Evolutionary conservation across 306 rosid genomes (phyloP).

Genomic region (Mimosa bimucronata): DNA sequence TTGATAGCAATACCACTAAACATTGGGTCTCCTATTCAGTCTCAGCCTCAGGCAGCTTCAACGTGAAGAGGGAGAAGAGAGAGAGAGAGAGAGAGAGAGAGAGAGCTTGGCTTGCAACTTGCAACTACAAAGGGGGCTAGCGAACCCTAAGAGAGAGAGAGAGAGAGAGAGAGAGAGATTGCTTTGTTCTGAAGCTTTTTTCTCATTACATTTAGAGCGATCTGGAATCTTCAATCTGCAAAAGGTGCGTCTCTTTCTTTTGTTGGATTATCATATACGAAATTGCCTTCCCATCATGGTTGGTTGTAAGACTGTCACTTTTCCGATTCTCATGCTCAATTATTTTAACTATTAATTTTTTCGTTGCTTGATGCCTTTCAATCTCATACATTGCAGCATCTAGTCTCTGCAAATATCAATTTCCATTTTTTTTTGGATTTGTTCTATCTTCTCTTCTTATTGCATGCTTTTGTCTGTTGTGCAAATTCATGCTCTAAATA

Average conservation of each 20-base stretch:
- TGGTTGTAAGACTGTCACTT: slow-evolving; percentile 44
- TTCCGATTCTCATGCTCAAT: slow-evolving; percentile 35
- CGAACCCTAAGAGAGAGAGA: slow-evolving; percentile 60
- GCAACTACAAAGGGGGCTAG: slow-evolving; percentile 17
- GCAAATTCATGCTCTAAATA: slow-evolving; percentile 28
- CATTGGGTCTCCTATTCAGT: slow-evolving; percentile 38
- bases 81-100: slow-evolving; percentile 39
- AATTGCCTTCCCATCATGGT: slow-evolving; percentile 25
- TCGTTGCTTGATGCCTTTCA: slow-evolving; percentile 25
- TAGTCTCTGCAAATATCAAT: slow-evolving; percentile 31
- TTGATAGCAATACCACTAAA: slow-evolving; percentile 31
- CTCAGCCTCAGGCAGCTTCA: slow-evolving; percentile 49
- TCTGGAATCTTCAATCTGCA: slow-evolving; percentile 62
- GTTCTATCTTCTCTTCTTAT: neutral
- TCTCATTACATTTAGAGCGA: slow-evolving; percentile 59
- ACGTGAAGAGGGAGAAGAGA: slow-evolving; percentile 45
- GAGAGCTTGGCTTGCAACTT: slow-evolving; percentile 33
- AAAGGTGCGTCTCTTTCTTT: slow-evolving; percentile 46
- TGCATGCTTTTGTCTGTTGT: slow-evolving; percentile 27
- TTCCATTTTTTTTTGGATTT: slow-evolving; percentile 13
- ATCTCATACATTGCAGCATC: slow-evolving; percentile 44
- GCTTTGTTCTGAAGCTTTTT: slow-evolving; percentile 53
- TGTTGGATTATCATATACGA: neutral
- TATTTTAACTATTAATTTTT: slow-evolving; percentile 30
- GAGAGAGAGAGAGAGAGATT: slow-evolving; percentile 26